Conservation (phyloP, 441 rosid species). For the Capsella rubella region DNA sequence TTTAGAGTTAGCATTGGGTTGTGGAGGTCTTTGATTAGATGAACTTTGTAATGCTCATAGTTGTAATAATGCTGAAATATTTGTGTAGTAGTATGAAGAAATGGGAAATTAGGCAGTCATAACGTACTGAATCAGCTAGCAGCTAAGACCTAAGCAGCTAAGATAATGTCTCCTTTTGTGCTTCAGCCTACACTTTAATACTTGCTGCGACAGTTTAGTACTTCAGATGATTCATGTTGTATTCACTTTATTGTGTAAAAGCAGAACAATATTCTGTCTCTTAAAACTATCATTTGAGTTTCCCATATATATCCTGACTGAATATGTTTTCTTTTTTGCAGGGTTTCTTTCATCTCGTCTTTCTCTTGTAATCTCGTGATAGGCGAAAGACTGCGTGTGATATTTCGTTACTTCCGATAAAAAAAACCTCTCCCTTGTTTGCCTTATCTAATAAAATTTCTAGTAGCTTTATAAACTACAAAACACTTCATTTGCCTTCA, state of each 20-base stretch:
- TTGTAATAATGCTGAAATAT: neutral
- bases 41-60: neutral
- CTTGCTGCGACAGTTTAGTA: constrained; percentile 23
- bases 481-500: constrained; percentile 26
- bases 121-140: constrained; percentile 13
- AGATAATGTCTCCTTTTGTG: constrained; percentile 10
- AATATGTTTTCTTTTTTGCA: constrained; percentile 16
- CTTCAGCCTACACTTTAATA: constrained; percentile 10
- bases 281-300: constrained; percentile 9
- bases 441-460: constrained; percentile 34
- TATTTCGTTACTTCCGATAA: neutral
- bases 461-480: constrained; percentile 34
- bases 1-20: neutral
- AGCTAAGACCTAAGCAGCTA: constrained; percentile 1
- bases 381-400: constrained; percentile 18
- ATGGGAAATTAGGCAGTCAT: neutral
- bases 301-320: constrained; percentile 14
- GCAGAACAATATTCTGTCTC: neutral
- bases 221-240: constrained; percentile 20
- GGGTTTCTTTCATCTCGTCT: constrained; percentile 22
- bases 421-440: constrained; percentile 11
- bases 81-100: neutral
- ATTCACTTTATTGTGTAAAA: constrained; percentile 10
- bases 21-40: constrained; percentile 23
- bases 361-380: constrained; percentile 22